Evolutionary conservation across 805 yeast species (phyloP).

Genomic region (Sugiyamaella valdiviana): DNA sequence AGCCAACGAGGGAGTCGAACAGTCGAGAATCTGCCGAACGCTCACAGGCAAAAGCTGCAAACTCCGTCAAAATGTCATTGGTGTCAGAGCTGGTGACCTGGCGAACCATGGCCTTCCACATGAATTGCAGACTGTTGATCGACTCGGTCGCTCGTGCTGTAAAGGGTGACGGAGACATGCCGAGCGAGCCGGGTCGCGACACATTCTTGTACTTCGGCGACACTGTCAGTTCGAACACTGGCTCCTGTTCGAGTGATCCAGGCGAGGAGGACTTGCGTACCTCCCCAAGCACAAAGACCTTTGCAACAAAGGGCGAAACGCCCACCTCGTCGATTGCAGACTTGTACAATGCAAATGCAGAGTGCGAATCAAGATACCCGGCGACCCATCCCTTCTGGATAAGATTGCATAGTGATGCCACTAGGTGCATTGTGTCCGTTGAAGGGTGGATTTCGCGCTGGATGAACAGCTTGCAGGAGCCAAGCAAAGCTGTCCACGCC

Average conservation of each 20-base stretch:
- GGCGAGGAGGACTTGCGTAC: neutral
- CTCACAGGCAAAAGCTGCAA: neutral
- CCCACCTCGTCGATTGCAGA: slow-evolving; percentile 15
- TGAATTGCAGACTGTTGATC: neutral
- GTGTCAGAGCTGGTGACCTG: neutral
- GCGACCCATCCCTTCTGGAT: slow-evolving; percentile 5
- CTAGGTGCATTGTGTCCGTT: slow-evolving; percentile 13
- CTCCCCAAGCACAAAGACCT: neutral
- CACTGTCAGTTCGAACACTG: slow-evolving; percentile 1
- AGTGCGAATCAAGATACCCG: neutral
- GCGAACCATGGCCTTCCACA: neutral
- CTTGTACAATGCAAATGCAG: slow-evolving; percentile 5
- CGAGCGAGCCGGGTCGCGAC: neutral
- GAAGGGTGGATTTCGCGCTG: slow-evolving; percentile 19
- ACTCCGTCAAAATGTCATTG: neutral
- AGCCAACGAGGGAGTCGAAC: neutral
- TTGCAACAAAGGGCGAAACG: slow-evolving; percentile 11
- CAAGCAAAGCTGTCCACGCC: slow-evolving; percentile 1
- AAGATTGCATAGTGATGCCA: slow-evolving; percentile 16
- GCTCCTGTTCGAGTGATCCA: neutral
- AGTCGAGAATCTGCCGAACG: neutral
- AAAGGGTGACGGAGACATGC: neutral
- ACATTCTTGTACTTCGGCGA: neutral
- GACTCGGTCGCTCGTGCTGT: neutral
- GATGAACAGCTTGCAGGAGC: slow-evolving; percentile 2